Evolutionary conservation across 345 rosid genomes (phyloP).

Genomic region (Garcia nutans): DNA sequence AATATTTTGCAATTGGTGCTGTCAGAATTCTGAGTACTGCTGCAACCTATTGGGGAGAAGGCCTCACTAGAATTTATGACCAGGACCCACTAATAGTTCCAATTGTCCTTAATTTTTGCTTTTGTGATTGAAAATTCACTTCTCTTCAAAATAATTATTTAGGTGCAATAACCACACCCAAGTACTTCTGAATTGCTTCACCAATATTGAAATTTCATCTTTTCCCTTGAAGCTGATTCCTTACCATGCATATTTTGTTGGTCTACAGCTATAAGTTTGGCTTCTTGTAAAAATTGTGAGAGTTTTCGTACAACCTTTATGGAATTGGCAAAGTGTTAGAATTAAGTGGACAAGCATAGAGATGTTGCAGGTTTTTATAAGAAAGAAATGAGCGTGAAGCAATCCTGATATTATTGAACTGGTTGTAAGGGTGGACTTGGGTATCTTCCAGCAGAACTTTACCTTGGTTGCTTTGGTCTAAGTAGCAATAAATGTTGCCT

Average conservation of each 20-base stretch:
- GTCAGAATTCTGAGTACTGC: no score
- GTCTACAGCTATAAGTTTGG: background rate
- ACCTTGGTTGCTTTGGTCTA: background rate
- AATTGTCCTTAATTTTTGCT: no score
- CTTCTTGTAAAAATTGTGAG: background rate
- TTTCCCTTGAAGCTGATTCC: background rate
- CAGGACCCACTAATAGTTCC: no score
- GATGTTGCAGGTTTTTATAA: background rate
- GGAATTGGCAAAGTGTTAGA: background rate
- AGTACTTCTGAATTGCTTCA: no score
- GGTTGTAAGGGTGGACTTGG: background rate
- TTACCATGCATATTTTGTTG: background rate
- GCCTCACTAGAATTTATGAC: no score
- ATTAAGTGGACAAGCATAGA: background rate
- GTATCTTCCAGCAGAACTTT: background rate
- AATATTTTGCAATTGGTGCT: no score
- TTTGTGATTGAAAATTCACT: no score
- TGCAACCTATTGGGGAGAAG: no score
- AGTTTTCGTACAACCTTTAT: background rate
- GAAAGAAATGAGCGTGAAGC: background rate
- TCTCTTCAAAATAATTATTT: no score
- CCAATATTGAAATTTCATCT: background rate
- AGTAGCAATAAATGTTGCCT: background rate
- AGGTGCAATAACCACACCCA: no score
- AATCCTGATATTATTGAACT: background rate